Base-by-base conservation (phyloP, 2,329 filamentous ascomycete genomes). In the Knufia fluminis region DNA sequence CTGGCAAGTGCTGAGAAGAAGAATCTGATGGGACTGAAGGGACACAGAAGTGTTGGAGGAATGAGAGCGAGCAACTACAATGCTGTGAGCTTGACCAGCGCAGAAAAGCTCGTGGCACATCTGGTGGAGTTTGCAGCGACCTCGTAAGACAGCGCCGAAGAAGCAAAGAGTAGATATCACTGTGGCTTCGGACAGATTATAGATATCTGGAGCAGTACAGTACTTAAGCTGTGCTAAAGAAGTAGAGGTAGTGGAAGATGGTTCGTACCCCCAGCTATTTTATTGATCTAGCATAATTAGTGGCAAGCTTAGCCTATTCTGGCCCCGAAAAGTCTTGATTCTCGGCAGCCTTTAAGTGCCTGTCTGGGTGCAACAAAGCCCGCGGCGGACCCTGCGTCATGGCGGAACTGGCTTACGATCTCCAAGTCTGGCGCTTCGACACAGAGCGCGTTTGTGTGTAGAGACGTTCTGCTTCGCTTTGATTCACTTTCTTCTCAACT, bases 31-130 rank as follows among this genome's bases (percentile, higher is more conserved):
- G 91, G 89, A 0, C 71, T 96, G 38, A 95, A 94, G 71, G 91
- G 91, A 0, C 91, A 97, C 66, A 78, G 91, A 53, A 85, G 78
- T 52, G 83, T 97, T 1, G 86, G 88, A 14, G 90, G 90, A 23
- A 90, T 96, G 53, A 79, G 91, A 12, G 84, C 83, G 17, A 85
- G 79, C 66, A 95, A 92, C 65, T 97, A 96, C 71, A 96, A 95
- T 68, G 85, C 86, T 1, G 82, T 96, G 36, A 67, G 84, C 0
- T 50, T 70, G 50, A 64, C 66, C 43, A 70, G 66, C 42, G 69
- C 71, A 8, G 64, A 72, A 57, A 72, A 67, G 50, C 52, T 71
- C 54, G 64, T 60, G 16, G 57, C 57, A 17, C 74, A 70, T 54
- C 60, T 75, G 46, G 68, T 77, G 48, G 76, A 79, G 19, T 83